Base-by-base conservation (phyloP, 73 alveolate genomes). In the Tetrahymena malaccensis region DNA sequence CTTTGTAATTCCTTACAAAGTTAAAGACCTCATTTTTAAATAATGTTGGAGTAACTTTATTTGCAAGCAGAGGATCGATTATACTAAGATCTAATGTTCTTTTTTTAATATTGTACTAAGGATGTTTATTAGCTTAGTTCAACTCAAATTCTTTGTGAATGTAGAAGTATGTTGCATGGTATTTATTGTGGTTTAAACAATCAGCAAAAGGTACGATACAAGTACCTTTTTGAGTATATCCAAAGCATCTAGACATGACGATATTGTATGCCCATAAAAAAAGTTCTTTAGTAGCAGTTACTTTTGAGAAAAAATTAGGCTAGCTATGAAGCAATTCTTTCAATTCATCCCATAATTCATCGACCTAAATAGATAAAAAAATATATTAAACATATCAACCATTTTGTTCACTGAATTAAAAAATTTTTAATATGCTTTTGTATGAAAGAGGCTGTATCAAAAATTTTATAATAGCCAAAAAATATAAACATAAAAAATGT, bases 201-300 rank as follows among this genome's bases (percentile, higher is more conserved):
- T 97, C 98, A 19, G 98, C 98, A 83, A 95, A 97, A 6, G 98
- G 98, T 56, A 96, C 96, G 5, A 97, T 85, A 96, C 85, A 89
- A 19, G 97, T 97, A 89, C 93, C 84, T 44, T 96, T 96, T 44
- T 96, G 94, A 56, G 96, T 50, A 95, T 96, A 96, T 17, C 98
- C 98, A 58, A 97, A 97, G 58, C 97, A 94, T 17, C 98, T 55
- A 2, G 97, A 94, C 35, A 97, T 96, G n/a, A 89, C 55, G 10
- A 94, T 43, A 21, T 95, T 96, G 37, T 84, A 94, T 21, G 97
- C 96, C 56, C 94, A 40, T 55, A 85, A 44, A 93, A 94, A 96
- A 25, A 43, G 34, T 16, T 94, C 70, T 43, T 94, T 94, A 16
- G 97, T 94, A 11, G 96, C 94, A 34, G 94, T 27, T 9, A 56